phyloP scores from a whole-genome alignment of 352 stramenopile species.

The Stramenopiles sp. region DNA sequence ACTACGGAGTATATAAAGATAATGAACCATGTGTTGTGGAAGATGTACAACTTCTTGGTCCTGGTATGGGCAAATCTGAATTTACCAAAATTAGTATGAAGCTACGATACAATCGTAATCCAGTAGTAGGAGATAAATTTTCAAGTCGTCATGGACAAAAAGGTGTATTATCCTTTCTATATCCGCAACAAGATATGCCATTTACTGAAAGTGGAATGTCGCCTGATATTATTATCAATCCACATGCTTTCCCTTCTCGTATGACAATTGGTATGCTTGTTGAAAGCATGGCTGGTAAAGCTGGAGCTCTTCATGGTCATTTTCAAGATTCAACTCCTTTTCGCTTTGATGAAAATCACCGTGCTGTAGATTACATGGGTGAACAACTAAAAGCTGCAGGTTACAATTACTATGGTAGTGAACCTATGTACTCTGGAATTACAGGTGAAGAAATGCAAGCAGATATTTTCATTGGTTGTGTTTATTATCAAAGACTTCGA shows the following conservation, averaged over 20 bases:
- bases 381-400: constrained; percentile 73
- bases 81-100: constrained; percentile 91
- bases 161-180: constrained; percentile 85
- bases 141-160: constrained; percentile 94
- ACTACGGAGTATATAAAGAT: constrained; percentile 34
- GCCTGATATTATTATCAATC: constrained; percentile 99
- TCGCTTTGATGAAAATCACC: constrained; percentile 61
- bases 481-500: constrained; percentile 99
- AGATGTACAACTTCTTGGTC: constrained; percentile 94
- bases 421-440: constrained; percentile 41
- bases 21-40: constrained; percentile 58
- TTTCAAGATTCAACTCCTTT: constrained; percentile 5
- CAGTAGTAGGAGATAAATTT: constrained; percentile 99
- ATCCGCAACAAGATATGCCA: constrained; percentile 83
- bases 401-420: constrained; percentile 95
- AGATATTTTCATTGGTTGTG: constrained; percentile 96
- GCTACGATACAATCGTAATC: constrained; percentile 60
- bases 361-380: constrained; percentile 61
- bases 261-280: constrained; percentile 99
- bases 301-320: constrained; percentile 36
- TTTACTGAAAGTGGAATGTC: constrained; percentile 91
- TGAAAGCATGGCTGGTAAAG: constrained; percentile 90
- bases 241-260: constrained; percentile 92
- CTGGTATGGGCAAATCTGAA: constrained; percentile 84
- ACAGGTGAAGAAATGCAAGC: constrained; percentile 72